Evolutionary conservation across 2,329 filamentous ascomycete species (phyloP).

Genomic region (Cladosporium halotolerans): DNA sequence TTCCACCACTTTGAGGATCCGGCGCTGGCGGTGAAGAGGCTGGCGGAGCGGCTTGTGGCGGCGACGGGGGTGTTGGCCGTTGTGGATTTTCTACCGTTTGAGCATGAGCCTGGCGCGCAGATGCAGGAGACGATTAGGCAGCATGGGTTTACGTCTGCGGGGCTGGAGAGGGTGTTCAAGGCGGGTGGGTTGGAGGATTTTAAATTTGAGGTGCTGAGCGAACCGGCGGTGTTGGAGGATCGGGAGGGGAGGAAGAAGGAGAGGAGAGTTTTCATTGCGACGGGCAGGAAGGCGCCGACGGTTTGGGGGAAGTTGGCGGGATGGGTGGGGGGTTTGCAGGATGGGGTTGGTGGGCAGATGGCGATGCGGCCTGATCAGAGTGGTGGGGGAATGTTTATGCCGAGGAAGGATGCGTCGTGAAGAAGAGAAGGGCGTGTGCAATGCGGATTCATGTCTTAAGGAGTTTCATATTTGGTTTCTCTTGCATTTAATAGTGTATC

Average conservation of each 20-base stretch:
- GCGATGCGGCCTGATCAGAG: background rate
- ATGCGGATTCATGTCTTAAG: too few species aligned
- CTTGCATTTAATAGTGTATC: too few species aligned
- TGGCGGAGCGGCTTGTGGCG: slow-evolving; percentile 24
- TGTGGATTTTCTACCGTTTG: slow-evolving; percentile 26
- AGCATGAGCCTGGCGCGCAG: background rate
- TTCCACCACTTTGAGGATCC: slow-evolving; percentile 41
- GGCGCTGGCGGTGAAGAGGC: slow-evolving; percentile 20
- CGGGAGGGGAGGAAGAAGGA: slow-evolving; percentile 19
- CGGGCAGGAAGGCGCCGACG: slow-evolving; percentile 21
- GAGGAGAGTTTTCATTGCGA: slow-evolving; percentile 29
- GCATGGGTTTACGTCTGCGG: slow-evolving; percentile 24
- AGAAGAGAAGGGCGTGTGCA: background rate
- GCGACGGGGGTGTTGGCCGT: slow-evolving; percentile 25
- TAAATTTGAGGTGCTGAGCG: slow-evolving; percentile 24
- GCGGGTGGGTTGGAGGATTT: slow-evolving; percentile 27
- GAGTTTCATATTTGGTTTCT: too few species aligned
- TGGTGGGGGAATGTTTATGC: background rate
- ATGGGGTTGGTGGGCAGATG: slow-evolving; percentile 11
- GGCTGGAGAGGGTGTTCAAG: slow-evolving; percentile 24
- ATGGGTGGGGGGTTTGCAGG: slow-evolving; percentile 11
- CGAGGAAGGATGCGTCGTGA: slow-evolving; percentile 4
- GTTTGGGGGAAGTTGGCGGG: slow-evolving; percentile 15
- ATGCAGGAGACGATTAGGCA: slow-evolving; percentile 28
- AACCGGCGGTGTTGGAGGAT: slow-evolving; percentile 25